Conservation (phyloP, 164 flowering plant species). For the Aristolochia californica region DNA sequence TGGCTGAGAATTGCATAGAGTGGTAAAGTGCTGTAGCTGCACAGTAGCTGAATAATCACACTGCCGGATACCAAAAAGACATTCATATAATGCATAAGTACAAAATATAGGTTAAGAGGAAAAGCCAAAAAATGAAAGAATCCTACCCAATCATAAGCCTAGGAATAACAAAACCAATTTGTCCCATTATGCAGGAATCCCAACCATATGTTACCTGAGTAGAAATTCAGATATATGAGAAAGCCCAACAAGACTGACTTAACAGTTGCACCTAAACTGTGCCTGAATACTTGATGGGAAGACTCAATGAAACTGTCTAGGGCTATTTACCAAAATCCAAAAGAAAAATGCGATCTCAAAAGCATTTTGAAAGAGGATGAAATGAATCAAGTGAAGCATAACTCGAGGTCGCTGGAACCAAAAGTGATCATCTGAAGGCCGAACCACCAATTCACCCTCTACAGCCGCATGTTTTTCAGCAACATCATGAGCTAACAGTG, state of each 20-base stretch:
- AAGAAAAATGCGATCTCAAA: conserved; percentile 78
- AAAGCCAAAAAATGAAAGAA: background rate
- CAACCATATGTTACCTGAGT: conserved; percentile 28
- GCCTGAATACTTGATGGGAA: background rate
- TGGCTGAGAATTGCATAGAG: conserved; percentile 59
- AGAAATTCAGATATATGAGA: background rate
- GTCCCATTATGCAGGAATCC: conserved; percentile 64
- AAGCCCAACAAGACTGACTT: background rate
- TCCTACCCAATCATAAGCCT: conserved; percentile 59
- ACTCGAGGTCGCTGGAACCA: conserved; percentile 57
- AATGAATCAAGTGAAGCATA: conserved; percentile 58
- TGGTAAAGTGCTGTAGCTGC: conserved; percentile 33
- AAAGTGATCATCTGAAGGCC: conserved; percentile 70
- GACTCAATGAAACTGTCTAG: background rate
- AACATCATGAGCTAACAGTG: conserved; percentile 45
- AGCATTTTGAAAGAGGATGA: conserved; percentile 70
- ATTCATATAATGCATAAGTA: too few relatives aligned
- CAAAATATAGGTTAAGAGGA: background rate
- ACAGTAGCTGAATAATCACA: conserved; percentile 24
- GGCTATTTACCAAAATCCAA: conserved; percentile 54
- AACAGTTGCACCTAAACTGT: background rate
- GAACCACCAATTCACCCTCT: conserved; percentile 31
- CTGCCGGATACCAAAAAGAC: conserved; percentile 20
- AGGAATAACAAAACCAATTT: conserved; percentile 38
- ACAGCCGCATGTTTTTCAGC: conserved; percentile 18